Percentiles rank a stretch among this genome's conserved stretches.
These are phyloP conservation scores for Neonectria coccinea DNA, from an alignment of 2,329 filamentous ascomycete genomes.

Conservation along the genomic window DNA sequence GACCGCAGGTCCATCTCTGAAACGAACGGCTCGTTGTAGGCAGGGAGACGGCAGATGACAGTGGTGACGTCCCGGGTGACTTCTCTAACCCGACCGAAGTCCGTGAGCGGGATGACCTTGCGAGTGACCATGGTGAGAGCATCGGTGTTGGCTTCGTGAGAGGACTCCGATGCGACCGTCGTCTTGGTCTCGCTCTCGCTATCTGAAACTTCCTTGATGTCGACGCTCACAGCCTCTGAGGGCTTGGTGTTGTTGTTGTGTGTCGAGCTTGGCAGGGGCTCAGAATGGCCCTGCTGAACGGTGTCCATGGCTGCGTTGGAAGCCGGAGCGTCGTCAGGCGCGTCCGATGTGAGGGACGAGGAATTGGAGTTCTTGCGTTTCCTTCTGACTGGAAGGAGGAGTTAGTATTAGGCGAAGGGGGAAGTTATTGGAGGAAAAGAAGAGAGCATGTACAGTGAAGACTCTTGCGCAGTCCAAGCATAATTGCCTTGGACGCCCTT, in stretches of 20 bases:
- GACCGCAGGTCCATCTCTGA: conserved; percentile 36
- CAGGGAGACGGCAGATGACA: conserved; percentile 34
- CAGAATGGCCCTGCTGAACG: conserved; percentile 7
- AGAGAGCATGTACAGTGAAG: conserved; percentile 10
- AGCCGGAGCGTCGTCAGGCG: conserved; percentile 2
- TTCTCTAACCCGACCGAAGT: conserved; percentile 31
- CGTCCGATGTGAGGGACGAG: conserved; percentile 15
- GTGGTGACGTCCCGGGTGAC: conserved; percentile 35
- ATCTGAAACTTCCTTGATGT: conserved; percentile 12
- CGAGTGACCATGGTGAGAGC: conserved; percentile 18
- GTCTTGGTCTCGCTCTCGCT: conserved; percentile 23
- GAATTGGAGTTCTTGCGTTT: conserved; percentile 21
- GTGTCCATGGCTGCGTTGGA: conserved; percentile 16
- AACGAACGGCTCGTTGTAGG: conserved; percentile 39
- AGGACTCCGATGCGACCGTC: conserved; percentile 4
- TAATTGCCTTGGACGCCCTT: conserved; percentile 20
- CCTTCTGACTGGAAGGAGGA: conserved; percentile 12
- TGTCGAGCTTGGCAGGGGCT: conserved; percentile 1
- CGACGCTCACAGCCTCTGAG: background rate
- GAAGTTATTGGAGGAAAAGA: background rate
- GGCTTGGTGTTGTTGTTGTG: conserved; percentile 1
- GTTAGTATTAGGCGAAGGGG: background rate
- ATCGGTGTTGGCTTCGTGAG: background rate
- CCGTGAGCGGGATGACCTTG: background rate
- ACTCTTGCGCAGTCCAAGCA: conserved; percentile 20